Evolutionary conservation across 140 eudicot species (phyloP), one percentile per base, ranked within the genome.

Genomic region (Senecio squalidus): DNA sequence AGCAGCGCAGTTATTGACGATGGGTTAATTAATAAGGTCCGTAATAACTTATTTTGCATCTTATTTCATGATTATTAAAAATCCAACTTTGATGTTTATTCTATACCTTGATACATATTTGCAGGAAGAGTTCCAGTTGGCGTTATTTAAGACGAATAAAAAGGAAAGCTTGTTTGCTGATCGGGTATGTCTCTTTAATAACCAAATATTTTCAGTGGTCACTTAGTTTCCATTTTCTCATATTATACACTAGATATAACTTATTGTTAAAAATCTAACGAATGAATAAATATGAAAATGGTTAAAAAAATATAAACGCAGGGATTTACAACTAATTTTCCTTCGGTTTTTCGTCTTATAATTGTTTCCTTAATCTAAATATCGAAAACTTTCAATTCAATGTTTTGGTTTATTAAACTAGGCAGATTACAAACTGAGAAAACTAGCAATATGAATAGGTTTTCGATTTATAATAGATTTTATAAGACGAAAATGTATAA

Each of bases 1-100:
- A 79, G 92, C 76, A 80, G 95, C 56, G 87, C 88, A 46, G 91
- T 86, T 28, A 71, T 77, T 63, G 87, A 82, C 50, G 95, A 86
- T 66, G 95, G 92, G 36, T 74, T 86, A 23, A 86, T 86, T 28
- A 77, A 86, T 69, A 86, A 86, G 88, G 95, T 82, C 20, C 11
- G 5, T 46, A 39, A 30, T 28, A 18, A 17, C 17, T 55, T 27
- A 20, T 8, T 9, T 45, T 68, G 23, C 28, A 21, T 10, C n/a
- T 23, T 11, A 30, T 30, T 34, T 9, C 9, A 13, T 0, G 7
- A 2, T 14, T 17, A 21, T 50, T 45, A 33, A 44, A 27, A 56
- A 56, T 29, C 64, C 46, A 58, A 57, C 49, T 46, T 67, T 3
- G 47, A 27, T 66, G 25, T 41, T 55, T 15, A 36, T 62, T n/a